Percentiles rank a stretch among this genome's conserved stretches.
phyloP scores from a whole-genome alignment of 805 yeast species.

The Metschnikowia kunwiensis region DNA sequence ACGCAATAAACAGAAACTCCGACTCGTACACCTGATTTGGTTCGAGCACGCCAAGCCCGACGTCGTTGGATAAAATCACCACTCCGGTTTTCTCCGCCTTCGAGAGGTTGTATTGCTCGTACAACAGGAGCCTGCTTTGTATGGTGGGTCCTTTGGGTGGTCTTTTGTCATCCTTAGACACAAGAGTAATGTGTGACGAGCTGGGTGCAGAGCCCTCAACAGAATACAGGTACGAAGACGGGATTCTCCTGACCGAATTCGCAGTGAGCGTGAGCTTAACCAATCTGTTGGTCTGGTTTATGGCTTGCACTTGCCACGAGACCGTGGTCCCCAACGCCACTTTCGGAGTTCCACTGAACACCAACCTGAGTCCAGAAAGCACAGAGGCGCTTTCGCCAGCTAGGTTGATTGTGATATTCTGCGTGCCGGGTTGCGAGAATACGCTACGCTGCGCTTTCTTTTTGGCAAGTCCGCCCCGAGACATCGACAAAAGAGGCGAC shows the following conservation, averaged over 20 bases:
- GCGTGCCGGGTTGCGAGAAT: constrained; percentile 17
- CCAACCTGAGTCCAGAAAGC: constrained; percentile 34
- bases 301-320: constrained; percentile 63
- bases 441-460: constrained; percentile 3
- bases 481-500: constrained; percentile 10
- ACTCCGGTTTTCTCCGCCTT: constrained; percentile 53
- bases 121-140: constrained; percentile 25
- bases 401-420: constrained; percentile 37
- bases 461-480: constrained; percentile 3
- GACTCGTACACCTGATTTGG: constrained; percentile 64
- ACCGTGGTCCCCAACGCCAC: constrained; percentile 58
- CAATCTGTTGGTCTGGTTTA: constrained; percentile 53
- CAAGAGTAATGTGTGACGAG: constrained; percentile 7
- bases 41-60: constrained; percentile 59
- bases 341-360: constrained; percentile 57
- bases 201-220: not conserved
- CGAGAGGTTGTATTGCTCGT: constrained; percentile 32
- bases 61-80: constrained; percentile 61
- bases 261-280: constrained; percentile 50
- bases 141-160: constrained; percentile 16
- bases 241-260: constrained; percentile 10
- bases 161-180: constrained; percentile 8
- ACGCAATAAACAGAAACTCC: constrained; percentile 55
- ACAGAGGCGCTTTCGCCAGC: constrained; percentile 27
- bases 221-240: not conserved